A percentile compares a stretch with the other conserved stretches of the same genome.
phyloP scores from a whole-genome alignment of 108 stramenopile species.

The Fragilariopsis cylindrus region DNA sequence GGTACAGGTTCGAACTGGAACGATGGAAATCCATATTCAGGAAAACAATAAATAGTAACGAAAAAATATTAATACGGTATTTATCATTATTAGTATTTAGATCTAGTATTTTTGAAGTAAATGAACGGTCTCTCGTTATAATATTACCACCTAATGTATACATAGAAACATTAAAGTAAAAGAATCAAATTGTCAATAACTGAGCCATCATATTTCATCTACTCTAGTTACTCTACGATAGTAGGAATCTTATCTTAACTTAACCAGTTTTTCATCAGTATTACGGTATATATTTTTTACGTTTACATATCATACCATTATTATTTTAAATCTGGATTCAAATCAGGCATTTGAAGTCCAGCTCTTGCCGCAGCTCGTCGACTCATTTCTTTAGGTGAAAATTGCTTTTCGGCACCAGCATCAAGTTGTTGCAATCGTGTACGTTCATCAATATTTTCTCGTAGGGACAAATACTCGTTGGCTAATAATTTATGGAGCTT shows the following conservation, averaged over 20 bases:
- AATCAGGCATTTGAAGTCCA: conserved; percentile 65
- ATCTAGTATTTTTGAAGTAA: too few species aligned
- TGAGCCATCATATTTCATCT: background rate
- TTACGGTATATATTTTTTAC: background rate
- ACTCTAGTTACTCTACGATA: background rate
- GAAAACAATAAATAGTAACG: conserved; percentile 22
- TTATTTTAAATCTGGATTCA: conserved; percentile 37
- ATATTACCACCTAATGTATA: too few species aligned
- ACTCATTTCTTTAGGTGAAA: conserved; percentile 75
- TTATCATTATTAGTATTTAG: too few species aligned
- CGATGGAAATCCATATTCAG: conserved; percentile 35
- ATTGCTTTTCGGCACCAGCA: conserved; percentile 69
- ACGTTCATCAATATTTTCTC: conserved; percentile 62
- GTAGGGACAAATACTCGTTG: conserved; percentile 54
- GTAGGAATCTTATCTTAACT: background rate
- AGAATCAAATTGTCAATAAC: too few species aligned
- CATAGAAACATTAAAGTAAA: too few species aligned
- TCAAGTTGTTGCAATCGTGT: conserved; percentile 68
- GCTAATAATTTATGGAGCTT: conserved; percentile 43
- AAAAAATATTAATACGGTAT: too few species aligned
- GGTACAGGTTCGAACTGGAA: conserved; percentile 73
- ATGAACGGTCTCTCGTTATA: too few species aligned
- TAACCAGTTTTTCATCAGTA: background rate
- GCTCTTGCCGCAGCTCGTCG: conserved; percentile 77
- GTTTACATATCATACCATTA: too few species aligned